Conservation (phyloP, 192 early-diverging fungal species). For the Linnemannia exigua region DNA sequence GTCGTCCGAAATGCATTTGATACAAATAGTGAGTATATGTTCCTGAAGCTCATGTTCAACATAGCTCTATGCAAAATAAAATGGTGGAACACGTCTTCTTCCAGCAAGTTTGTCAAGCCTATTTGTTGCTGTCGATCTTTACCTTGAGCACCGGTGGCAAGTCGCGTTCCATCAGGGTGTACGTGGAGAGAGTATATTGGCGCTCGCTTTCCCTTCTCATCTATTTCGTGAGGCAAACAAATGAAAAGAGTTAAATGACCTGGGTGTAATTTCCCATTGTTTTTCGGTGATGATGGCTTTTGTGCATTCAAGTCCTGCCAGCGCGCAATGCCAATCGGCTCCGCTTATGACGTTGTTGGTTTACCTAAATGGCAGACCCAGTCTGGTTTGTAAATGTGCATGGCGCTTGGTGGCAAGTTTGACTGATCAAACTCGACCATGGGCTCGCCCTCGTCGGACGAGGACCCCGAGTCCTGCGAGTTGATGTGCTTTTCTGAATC, state of each 20-base stretch:
- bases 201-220: slow-evolving; percentile 59
- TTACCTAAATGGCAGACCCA: slow-evolving; percentile 55
- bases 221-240: slow-evolving; percentile 23
- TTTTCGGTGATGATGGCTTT: neutral
- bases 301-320: neutral
- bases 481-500: slow-evolving; percentile 5
- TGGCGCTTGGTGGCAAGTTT: slow-evolving; percentile 4
- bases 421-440: neutral
- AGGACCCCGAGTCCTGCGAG: neutral
- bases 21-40: neutral
- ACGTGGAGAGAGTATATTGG: slow-evolving; percentile 91
- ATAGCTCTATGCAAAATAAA: neutral
- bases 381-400: slow-evolving; percentile 55
- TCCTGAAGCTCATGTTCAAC: neutral
- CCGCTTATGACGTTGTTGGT: neutral
- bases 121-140: neutral
- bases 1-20: neutral
- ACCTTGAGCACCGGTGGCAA: slow-evolving; percentile 92
- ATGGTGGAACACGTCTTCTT: neutral
- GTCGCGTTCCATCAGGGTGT: slow-evolving; percentile 82
- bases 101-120: neutral
- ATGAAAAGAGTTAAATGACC: neutral
- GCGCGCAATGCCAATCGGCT: neutral
- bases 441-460: neutral
- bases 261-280: neutral